phyloP scores from a whole-genome alignment of 2,329 filamentous ascomycete species.

The Pseudodiploospora longispora region DNA sequence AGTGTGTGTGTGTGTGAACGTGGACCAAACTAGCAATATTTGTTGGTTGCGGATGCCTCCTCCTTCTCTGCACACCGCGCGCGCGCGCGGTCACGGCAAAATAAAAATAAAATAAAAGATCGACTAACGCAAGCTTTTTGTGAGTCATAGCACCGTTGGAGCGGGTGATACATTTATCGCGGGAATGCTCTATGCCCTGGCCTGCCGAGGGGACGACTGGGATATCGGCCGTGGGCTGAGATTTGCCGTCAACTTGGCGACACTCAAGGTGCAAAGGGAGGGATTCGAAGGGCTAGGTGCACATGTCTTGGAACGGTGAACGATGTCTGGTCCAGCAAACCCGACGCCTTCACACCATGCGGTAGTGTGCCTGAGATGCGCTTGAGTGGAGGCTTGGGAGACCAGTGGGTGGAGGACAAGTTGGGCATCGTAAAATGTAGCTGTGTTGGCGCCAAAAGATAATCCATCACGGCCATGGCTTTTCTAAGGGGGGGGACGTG shows the following conservation, averaged over 20 bases:
- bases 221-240: slow-evolving; percentile 37
- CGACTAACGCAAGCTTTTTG: slow-evolving; percentile 4
- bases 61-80: background rate
- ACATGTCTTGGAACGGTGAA: background rate
- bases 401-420: too few relatives aligned
- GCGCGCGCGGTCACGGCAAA: too few relatives aligned
- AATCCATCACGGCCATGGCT: too few relatives aligned
- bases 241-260: slow-evolving; percentile 60
- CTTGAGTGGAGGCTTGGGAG: too few relatives aligned
- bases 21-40: background rate
- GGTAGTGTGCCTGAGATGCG: too few relatives aligned
- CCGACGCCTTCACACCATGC: too few relatives aligned
- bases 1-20: background rate
- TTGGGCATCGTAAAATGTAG: too few relatives aligned
- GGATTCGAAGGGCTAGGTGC: slow-evolving; percentile 50
- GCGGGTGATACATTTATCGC: slow-evolving; percentile 72
- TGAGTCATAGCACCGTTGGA: slow-evolving; percentile 51
- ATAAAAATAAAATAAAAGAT: too few relatives aligned
- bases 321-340: too few relatives aligned
- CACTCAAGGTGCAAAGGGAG: slow-evolving; percentile 58
- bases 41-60: background rate
- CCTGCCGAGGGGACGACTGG: slow-evolving; percentile 43
- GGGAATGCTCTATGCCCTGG: slow-evolving; percentile 57
- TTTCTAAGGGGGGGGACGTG: too few relatives aligned
- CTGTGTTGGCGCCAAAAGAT: too few relatives aligned